Evolutionary conservation across 768 basidiomycete genomes (phyloP).

Genomic region (Calvatia gigantea): DNA sequence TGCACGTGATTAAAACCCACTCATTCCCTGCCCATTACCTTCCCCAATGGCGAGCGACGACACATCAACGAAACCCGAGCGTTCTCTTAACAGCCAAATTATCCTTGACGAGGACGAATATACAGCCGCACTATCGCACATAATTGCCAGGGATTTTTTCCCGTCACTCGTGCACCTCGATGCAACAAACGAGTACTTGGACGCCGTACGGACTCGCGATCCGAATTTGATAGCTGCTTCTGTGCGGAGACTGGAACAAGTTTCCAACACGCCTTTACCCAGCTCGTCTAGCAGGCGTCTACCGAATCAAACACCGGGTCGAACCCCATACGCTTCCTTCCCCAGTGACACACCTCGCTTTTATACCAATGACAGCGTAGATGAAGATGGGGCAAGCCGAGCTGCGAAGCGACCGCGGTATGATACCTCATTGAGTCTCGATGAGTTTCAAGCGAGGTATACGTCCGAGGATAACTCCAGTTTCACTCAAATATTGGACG

Average conservation of each 20-base stretch:
- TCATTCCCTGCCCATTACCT: background rate
- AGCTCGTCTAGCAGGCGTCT: conserved; percentile 24
- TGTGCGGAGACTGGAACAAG: conserved; percentile 67
- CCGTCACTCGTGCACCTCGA: conserved; percentile 89
- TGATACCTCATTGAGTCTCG: conserved; percentile 64
- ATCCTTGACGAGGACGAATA: conserved; percentile 94
- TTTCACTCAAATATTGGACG: conserved; percentile 87
- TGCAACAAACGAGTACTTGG: conserved; percentile 83
- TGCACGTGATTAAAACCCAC: no score
- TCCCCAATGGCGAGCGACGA: conserved; percentile 15
- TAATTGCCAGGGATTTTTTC: conserved; percentile 98
- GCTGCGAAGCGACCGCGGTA: conserved; percentile 55
- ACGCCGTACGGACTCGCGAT: conserved; percentile 75
- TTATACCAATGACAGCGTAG: conserved; percentile 26
- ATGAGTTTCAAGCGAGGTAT: conserved; percentile 85
- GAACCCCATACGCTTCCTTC: conserved; percentile 61
- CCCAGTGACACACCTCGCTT: conserved; percentile 64
- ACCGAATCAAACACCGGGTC: conserved; percentile 44
- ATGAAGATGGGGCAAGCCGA: conserved; percentile 26
- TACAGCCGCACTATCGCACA: conserved; percentile 81
- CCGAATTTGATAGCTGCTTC: conserved; percentile 72
- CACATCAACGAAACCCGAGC: conserved; percentile 27
- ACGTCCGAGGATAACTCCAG: conserved; percentile 98
- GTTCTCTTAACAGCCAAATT: conserved; percentile 68
- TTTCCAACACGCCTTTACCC: conserved; percentile 47